These are phyloP conservation scores for Neurospora sp. DNA, from an alignment of 495 filamentous ascomycete genomes.

Conservation along the genomic window DNA sequence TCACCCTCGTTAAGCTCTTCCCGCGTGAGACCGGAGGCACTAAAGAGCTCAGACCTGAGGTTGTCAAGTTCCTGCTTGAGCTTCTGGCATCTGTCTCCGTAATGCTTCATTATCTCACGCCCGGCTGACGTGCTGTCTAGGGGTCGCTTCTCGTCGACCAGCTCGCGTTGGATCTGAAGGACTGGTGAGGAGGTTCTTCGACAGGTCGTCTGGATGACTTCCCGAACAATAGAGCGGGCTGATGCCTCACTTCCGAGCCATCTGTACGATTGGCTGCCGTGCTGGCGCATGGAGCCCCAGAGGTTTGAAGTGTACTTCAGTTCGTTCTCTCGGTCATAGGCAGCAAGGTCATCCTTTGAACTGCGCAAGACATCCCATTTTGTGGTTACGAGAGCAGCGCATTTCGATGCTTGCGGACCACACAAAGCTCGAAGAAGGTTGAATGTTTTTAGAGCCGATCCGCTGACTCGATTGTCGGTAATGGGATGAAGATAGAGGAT, in stretches of 20 bases:
- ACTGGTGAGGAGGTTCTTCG: background rate
- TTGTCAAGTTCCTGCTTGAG: background rate
- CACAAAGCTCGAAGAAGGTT: background rate
- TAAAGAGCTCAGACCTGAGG: background rate
- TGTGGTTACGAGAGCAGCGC: background rate
- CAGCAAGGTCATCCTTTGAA: background rate
- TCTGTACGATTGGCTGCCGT: background rate
- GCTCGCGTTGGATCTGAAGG: conserved; percentile 29
- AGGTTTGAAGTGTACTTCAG: background rate
- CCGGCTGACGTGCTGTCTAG: conserved; percentile 28
- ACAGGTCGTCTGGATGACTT: background rate
- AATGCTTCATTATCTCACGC: background rate
- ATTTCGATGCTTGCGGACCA: background rate
- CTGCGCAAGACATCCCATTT: background rate
- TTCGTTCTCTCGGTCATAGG: background rate
- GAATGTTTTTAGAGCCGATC: background rate
- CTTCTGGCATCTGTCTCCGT: background rate
- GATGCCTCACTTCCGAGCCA: background rate
- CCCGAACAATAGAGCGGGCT: background rate
- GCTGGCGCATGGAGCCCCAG: background rate
- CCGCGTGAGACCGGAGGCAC: background rate
- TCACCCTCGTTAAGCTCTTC: background rate
- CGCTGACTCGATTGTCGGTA: background rate
- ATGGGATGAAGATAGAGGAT: conserved; percentile 1
- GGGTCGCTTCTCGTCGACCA: conserved; percentile 19